Percentiles rank a stretch among this genome's conserved stretches.
These are phyloP conservation scores for Solanum pimpinellifolium DNA, from an alignment of 257 asterid species.

Conservation along the genomic window DNA sequence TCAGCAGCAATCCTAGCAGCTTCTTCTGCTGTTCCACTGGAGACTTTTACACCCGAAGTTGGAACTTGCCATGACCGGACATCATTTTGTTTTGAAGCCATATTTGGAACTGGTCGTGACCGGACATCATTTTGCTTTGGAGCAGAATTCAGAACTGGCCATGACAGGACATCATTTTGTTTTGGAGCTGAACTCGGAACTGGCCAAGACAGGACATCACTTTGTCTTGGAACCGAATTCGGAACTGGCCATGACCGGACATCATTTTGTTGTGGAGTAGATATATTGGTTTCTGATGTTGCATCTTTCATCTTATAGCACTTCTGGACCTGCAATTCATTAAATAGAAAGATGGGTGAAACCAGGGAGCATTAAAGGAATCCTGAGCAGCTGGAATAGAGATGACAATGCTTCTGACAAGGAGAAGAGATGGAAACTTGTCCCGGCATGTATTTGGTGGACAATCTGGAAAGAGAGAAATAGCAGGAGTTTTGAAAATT, in stretches of 20 bases:
- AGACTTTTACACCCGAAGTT: background rate
- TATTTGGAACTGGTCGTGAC: background rate
- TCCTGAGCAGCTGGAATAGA: too few relatives aligned
- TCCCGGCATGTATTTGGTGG: too few relatives aligned
- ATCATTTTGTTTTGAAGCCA: conserved; percentile 12
- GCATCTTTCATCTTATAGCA: conserved; percentile 24
- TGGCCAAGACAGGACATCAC: background rate
- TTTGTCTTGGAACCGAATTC: conserved; percentile 6
- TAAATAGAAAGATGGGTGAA: background rate
- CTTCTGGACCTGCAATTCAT: conserved; percentile 25
- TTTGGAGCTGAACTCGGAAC: conserved; percentile 1
- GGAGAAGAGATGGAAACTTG: too few relatives aligned
- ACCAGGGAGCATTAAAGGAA: too few relatives aligned
- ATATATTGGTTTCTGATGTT: conserved; percentile 12
- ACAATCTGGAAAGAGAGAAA: too few relatives aligned
- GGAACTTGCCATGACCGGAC: conserved; percentile 9
- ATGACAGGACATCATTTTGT: conserved; percentile 9
- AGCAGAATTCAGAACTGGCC: background rate
- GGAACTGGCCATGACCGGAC: background rate
- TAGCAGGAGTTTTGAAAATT: too few relatives aligned
- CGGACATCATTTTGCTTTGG: conserved; percentile 14
- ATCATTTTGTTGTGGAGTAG: conserved; percentile 17
- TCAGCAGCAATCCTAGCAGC: conserved; percentile 32
- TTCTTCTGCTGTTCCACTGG: conserved; percentile 18
- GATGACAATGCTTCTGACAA: too few relatives aligned